Percentiles rank a stretch among this genome's conserved stretches.
Conservation (phyloP, 768 basidiomycete species). For the Collybia sordida region DNA sequence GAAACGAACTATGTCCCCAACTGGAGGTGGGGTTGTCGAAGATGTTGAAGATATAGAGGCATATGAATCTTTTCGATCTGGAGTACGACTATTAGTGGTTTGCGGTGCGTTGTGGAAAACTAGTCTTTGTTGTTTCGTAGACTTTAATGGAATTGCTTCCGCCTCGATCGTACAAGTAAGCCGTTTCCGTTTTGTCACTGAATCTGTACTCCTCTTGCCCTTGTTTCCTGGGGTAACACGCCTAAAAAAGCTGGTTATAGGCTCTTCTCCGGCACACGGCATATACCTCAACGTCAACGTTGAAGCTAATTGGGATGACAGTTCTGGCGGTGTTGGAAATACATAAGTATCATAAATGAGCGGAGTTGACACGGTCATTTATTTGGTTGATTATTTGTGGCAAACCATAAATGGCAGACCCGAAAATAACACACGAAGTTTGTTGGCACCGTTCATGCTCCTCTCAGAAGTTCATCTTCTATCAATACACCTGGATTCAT, state of each 20-base stretch:
- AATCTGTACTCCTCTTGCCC: conserved; percentile 1
- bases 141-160: conserved; percentile 5
- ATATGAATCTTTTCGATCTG: conserved; percentile 1
- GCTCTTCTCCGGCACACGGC: conserved; percentile 17
- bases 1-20: conserved; percentile 1
- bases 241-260: conserved; percentile 22
- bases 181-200: conserved; percentile 15
- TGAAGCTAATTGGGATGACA: neutral
- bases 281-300: conserved; percentile 4
- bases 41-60: conserved; percentile 1
- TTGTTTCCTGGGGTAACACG: conserved; percentile 10
- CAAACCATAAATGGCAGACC: neutral
- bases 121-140: conserved; percentile 11
- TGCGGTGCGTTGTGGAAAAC: conserved; percentile 1
- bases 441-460: neutral
- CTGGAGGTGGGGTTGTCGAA: conserved; percentile 1
- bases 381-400: neutral
- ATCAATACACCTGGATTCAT: no score
- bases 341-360: neutral
- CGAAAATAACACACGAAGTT: neutral
- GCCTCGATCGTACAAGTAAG: conserved; percentile 5
- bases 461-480: no score
- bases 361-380: conserved; percentile 18
- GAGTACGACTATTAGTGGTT: neutral
- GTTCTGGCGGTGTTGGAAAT: conserved; percentile 1